Conservation (phyloP, 163 green algal species). For the Scenedesmus sp. region DNA sequence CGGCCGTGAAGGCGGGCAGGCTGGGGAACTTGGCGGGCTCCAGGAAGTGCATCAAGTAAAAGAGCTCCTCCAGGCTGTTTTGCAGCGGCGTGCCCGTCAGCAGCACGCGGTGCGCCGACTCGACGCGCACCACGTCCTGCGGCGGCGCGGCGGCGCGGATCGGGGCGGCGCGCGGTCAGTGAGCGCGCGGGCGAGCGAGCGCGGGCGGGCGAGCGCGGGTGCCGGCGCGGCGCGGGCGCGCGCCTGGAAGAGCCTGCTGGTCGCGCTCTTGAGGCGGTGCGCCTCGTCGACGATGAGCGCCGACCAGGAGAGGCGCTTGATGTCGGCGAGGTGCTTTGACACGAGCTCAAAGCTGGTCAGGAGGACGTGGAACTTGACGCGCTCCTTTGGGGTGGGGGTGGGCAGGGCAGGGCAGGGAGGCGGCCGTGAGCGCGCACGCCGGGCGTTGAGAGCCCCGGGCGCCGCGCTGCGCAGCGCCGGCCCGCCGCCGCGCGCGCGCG, state of each 20-base stretch:
- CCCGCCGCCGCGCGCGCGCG: constrained; percentile 8
- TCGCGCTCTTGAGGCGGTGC: constrained; percentile 76
- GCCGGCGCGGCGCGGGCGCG: too few species aligned
- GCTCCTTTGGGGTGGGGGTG: constrained; percentile 42
- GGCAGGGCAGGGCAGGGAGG: neutral
- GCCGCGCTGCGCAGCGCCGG: neutral
- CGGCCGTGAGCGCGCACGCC: too few species aligned
- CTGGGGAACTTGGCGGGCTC: constrained; percentile 78
- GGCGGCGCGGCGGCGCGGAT: too few species aligned
- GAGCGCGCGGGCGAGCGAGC: too few species aligned
- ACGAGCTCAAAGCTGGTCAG: constrained; percentile 84
- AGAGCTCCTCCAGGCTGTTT: constrained; percentile 91
- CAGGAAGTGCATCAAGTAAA: constrained; percentile 89
- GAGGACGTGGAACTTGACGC: constrained; percentile 83
- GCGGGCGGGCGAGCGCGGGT: too few species aligned
- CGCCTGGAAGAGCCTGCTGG: constrained; percentile 37
- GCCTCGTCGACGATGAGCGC: constrained; percentile 83
- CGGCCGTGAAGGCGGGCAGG: constrained; percentile 71
- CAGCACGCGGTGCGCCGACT: constrained; percentile 59
- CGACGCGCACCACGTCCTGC: constrained; percentile 55
- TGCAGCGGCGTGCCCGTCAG: constrained; percentile 84
- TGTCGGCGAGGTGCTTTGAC: constrained; percentile 49
- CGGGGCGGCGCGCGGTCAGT: too few species aligned
- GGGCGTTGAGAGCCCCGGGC: too few species aligned
- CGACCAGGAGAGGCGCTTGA: constrained; percentile 60